Conservation (phyloP, 176 grass and related monocot species). For the Rhynchospora breviuscula region DNA sequence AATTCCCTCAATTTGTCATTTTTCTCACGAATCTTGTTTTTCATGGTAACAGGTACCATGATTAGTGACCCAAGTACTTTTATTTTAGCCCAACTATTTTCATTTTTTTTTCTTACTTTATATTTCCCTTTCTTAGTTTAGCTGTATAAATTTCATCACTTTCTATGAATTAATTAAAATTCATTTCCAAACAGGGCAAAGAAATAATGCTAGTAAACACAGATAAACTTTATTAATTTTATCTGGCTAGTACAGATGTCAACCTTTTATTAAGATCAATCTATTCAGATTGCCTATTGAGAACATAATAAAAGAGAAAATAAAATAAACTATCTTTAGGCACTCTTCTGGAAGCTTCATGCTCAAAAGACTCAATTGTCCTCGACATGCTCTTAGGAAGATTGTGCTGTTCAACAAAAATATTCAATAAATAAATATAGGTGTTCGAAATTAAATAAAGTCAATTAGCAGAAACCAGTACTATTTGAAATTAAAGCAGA, state of each 20-base stretch:
- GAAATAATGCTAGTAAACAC: slow-evolving; percentile 1
- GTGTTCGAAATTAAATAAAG: not conserved
- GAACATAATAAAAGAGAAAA: not conserved
- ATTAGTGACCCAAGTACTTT: not conserved
- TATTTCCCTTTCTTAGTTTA: not conserved
- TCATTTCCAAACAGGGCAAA: not conserved
- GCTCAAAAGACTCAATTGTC: not conserved
- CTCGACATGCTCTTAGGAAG: not conserved
- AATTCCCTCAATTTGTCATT: not conserved
- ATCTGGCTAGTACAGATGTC: not conserved
- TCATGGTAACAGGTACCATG: not conserved
- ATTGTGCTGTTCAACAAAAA: not conserved
- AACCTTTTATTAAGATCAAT: slow-evolving; percentile 21
- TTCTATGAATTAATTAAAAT: not conserved
- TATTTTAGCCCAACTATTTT: not conserved
- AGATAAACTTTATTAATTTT: slow-evolving; percentile 12
- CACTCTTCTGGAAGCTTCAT: not conserved
- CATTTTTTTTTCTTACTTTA: not conserved
- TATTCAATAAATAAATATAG: not conserved
- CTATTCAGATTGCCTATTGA: not conserved
- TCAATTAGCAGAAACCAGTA: not conserved
- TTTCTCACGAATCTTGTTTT: not conserved
- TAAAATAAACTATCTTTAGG: not conserved
- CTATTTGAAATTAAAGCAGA: not conserved
- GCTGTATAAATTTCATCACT: not conserved